Evolutionary conservation across 1,284 basidiomycete species (phyloP), one percentile per base, ranked within the genome.

Genomic region (Moniliophthora roreri): DNA sequence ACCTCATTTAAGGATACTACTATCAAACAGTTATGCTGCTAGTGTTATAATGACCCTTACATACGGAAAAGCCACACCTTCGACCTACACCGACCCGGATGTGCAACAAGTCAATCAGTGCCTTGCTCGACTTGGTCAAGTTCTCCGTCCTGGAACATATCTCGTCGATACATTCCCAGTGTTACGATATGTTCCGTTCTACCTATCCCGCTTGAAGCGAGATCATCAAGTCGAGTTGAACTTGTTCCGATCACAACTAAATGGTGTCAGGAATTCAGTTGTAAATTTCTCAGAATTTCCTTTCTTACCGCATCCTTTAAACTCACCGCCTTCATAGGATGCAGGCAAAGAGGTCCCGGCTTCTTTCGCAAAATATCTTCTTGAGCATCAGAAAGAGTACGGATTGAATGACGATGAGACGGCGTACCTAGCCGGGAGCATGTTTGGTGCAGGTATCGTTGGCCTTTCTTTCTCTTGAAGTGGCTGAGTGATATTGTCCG

Each of bases 21-120:
- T n/a, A n/a, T n/a, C n/a, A n/a, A n/a, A n/a, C 24, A 55, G 53
- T 20, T 76, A 72, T 55, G 70, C 74, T 1, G 74, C 74, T 9
- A 70, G 66, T 24, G 64, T 77, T 5, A 71, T 76, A 26, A 66
- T 77, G 60, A 63, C 67, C 21, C 63, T 77, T 48, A 71, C 74
- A 4, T 77, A 76, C 56, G 75, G 75, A 18, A 75, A 76, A 57
- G 69, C 65, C 0, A 46, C 53, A 3, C 65, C 67, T 13, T 71
- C 72, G 1, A 67, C 64, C 2, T 74, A 70, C 55, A 60, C 64
- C 1, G 75, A 77, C 51, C 67, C 67, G 0, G 73, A 75, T 32
- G 70, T 78, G 10, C 50, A 59, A 21, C 59, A 63, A 24, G 63
- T 75, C 18, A 68, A 68, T 23, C 53, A 58, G 18, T 64, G 61